Conservation (phyloP, 164 flowering plant genomes). For the Vitis labrusca region DNA sequence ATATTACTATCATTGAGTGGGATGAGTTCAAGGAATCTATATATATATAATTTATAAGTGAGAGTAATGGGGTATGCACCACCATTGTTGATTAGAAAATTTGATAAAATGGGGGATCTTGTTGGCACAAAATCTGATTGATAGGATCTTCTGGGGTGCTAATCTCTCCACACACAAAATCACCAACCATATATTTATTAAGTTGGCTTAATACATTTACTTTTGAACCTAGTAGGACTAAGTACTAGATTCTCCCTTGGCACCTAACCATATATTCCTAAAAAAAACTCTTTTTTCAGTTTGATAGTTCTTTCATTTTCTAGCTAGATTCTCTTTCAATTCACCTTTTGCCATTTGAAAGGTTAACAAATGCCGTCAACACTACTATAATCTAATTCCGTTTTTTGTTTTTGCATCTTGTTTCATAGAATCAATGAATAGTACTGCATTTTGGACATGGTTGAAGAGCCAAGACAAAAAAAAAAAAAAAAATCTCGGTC, state of each 20-base stretch:
- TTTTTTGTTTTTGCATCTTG: no score
- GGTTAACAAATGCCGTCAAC: no score
- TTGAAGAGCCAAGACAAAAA: no score
- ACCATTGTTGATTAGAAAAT: background rate
- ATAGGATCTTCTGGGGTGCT: slow-evolving; percentile 9
- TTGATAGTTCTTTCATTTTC: no score
- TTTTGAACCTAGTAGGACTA: background rate
- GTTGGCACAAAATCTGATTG: slow-evolving; percentile 8
- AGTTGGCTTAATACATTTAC: background rate
- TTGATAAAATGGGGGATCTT: background rate
- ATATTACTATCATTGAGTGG: background rate
- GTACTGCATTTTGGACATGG: no score
- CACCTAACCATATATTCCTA: no score
- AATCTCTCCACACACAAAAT: background rate
- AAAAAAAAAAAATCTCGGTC: no score
- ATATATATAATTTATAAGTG: background rate
- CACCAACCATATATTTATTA: background rate
- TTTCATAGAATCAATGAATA: no score
- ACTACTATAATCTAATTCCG: no score
- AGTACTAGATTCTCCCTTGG: background rate
- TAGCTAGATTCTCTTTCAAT: no score
- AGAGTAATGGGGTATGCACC: background rate
- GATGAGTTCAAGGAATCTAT: background rate
- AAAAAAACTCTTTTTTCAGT: no score
- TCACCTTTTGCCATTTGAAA: no score